Evolutionary conservation across 176 grass and related monocot genomes (phyloP), one percentile per base, ranked within the genome.

Genomic region (Hsuehochloa calcarea): DNA sequence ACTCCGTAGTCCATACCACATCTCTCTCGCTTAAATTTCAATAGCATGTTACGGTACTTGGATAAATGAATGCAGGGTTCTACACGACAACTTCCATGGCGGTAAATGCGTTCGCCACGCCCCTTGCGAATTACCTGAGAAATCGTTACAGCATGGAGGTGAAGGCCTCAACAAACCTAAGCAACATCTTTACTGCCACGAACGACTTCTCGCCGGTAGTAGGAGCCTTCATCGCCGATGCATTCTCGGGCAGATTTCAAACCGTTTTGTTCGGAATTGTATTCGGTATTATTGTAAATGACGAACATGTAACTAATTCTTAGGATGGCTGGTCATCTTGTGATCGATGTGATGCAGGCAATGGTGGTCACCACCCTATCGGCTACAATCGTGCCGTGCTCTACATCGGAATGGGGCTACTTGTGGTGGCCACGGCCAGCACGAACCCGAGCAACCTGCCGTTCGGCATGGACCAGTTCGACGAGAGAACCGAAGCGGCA

Each of bases 161-260:
- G 10, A 83, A 62, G 1, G 16, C 86, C 37, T 80, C 80, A 0
- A 83, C 86, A 0, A n/a, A 83, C 80, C 63, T 83, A 11, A 15
- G 1, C 64, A 88, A 88, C 52, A 14, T 88, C 72, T 88, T 62
- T 49, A 22, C 22, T 12, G 90, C 82, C 77, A 60, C 82, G 1
- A 50, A 0, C 46, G 79, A 10, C 34, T 88, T 88, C 56, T 27
- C 90, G 4, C 90, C 86, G n/a, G 82, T 88, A 37, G 47, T 79
- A 8, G 90, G 90, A 27, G 86, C 90, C 73, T 92, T 88, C 86
- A 12, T 82, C 40, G 82, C 90, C 78, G 90, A 92, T 16, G 90
- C 86, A 3, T 74, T 78, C 10, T 88, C 78, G 34, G 90, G 90
- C 39, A 84, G 86, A 4, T 92, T 92, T 78, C 26, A 49, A 0